Evolutionary conservation across 768 basidiomycete genomes (phyloP), one percentile per base, ranked within the genome.

Genomic region (Pleurotus cornucopiae): DNA sequence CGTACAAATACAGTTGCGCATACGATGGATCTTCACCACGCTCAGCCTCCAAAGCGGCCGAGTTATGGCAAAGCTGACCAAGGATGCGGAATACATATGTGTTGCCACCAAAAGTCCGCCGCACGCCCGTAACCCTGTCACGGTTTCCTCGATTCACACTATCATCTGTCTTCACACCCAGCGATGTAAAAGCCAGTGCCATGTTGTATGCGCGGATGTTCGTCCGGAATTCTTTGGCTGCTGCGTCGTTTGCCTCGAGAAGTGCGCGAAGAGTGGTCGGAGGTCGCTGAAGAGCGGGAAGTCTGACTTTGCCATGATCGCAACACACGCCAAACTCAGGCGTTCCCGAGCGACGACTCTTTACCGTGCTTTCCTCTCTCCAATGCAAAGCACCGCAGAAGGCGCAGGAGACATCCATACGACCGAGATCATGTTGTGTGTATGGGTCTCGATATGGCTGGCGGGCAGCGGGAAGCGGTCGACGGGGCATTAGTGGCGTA

Each of bases 1-100:
- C 73, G 64, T 73, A 69, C 2, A 78, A 64, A 46, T 75, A 75
- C 0, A 76, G 66, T 56, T 78, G 73, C 4, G 73, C 68, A 66
- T 67, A 76, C 0, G 38, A 16, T 0, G 72, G 66, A 0, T 52
- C 37, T 0, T 37, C 1, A 9, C 61, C 69, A 14, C 57, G 52
- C 2, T 45, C 21, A 43, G 74, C 66, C 11, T 59, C 44, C 0
- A 78, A 62, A 48, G 75, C 68, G 6, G 68, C 70, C 23, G 67
- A 60, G 0, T 60, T 61, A 62, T 77, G 73, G 47, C 65, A 64
- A 0, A 74, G 66, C 16, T 63, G 46, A 0, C 69, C 70, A 51
- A 69, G 68, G 23, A 73, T 65, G 1, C 48, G 39, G 49, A 68
- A 71, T 5, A 64, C 54, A n/a, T 59, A 66, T 1, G 69, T 65